Evolutionary conservation across 2,329 filamentous ascomycete species (phyloP).

Genomic region (Colletotrichum tanaceti): DNA sequence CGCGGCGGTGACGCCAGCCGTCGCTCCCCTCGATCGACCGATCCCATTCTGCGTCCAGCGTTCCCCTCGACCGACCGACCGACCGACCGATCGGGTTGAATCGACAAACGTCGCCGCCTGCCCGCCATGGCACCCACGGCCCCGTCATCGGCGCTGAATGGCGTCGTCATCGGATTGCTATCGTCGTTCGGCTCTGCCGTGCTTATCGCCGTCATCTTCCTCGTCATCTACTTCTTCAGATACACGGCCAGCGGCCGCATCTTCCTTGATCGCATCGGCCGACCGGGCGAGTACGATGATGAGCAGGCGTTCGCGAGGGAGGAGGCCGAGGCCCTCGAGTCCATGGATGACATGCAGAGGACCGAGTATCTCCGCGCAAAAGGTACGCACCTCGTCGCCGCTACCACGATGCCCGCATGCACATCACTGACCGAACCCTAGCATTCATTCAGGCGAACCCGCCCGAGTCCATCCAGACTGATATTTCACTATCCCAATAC

Average conservation of each 20-base stretch:
- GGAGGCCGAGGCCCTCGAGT: conserved; percentile 93
- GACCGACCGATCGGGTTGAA: conserved; percentile 32
- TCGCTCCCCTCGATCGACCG: conserved; percentile 38
- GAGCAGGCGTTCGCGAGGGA: conserved; percentile 94
- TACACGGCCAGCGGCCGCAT: conserved; percentile 91
- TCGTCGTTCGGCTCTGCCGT: conserved; percentile 94
- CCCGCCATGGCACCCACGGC: conserved; percentile 43
- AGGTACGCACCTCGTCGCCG: conserved; percentile 67
- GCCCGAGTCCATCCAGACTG: conserved; percentile 93
- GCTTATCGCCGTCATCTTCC: conserved; percentile 81
- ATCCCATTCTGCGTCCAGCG: conserved; percentile 17
- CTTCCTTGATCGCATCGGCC: conserved; percentile 89
- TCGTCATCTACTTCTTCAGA: conserved; percentile 91
- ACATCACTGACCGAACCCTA: conserved; percentile 52
- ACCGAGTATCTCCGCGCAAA: conserved; percentile 95
- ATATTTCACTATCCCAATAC: conserved; percentile 97
- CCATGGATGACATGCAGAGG: conserved; percentile 92
- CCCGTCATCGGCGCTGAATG: conserved; percentile 67
- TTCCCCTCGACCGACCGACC: conserved; percentile 14
- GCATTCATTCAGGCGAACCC: conserved; percentile 95
- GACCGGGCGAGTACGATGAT: conserved; percentile 97
- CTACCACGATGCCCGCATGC: conserved; percentile 8
- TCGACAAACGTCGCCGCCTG: conserved; percentile 36
- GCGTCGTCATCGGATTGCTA: conserved; percentile 93
- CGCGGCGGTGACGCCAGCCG: conserved; percentile 43